Base-by-base conservation (phyloP, 768 basidiomycete genomes). In the Termitomyces sp. region DNA sequence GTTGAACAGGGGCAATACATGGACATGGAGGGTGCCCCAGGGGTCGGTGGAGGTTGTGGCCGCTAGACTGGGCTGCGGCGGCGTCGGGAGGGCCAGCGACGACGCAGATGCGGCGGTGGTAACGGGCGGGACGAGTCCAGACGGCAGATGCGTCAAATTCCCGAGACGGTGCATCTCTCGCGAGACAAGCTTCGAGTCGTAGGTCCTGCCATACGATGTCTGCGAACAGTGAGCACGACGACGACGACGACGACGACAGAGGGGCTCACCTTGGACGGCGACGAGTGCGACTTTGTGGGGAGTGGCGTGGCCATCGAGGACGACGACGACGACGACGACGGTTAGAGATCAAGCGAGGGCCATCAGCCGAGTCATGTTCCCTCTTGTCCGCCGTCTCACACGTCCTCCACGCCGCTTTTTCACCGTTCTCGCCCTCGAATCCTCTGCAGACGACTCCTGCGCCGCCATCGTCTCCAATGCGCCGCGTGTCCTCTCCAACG, bases 391-490 rank as follows among this genome's bases (percentile, higher is more conserved):
- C 13, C 46, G 46, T 36, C 22, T 48, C 56, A 32, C 33, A 20
- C 36, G 45, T 4, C 43, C 32, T 15, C 38, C 46, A 29, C 25
- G 53, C 27, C 68, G 69, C 31, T 50, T 49, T 22, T 84, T 90
- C 63, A 88, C 82, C 1, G 84, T 91, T 13, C 78, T 91, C 7
- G 88, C 83, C 7, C 63, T 96, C 35, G 94, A 97, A 69, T 86
- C 88, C 1, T 94, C 92, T 12, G 93, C 94, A 13, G 96, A 99
- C 68, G 97, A 98, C 65, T 91, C 94, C 1, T 96, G 94, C 62
- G 92, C 87, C 15, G 89, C 95, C 0, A 77, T 98, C 47, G 88
- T 99, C 33, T 80, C 82, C 18, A 89, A 87, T 1, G 73, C 80
- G 7, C 79, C 83, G 18, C 64, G 76, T 64, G 76, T 98, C 38